Evolutionary conservation across 2,329 filamentous ascomycete species (phyloP), one percentile per base, ranked within the genome.

Genomic region (Elsinoe australis): DNA sequence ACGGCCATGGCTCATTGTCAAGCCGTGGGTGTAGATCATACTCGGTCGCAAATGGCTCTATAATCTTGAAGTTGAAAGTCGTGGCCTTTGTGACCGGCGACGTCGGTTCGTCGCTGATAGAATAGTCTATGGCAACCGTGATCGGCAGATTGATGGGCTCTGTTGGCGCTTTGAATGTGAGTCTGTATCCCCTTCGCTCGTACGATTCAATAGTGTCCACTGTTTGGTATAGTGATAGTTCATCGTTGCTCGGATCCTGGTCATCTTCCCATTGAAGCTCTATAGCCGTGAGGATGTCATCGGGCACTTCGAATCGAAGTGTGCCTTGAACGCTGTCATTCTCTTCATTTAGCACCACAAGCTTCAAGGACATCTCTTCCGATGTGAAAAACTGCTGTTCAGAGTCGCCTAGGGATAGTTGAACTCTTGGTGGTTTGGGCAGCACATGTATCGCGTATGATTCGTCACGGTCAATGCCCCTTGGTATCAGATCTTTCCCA

Each of bases 401-500:
- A 5, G 82, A 65, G 32, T 79, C 74, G 2, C 77, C 70, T 7
- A 87, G 68, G 19, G 70, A 75, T 36, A 98, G 78, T 56, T 87
- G 81, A 70, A 98, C 80, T 65, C 95, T 96, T 0, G 92, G 92
- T 21, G 90, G 92, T 55, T 94, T 85, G 1, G 92, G 90, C 47
- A 88, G 73, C 18, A 98, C 80, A 49, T 79, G 82, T 49, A 94
- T 76, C 1, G 70, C 68, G 26, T 76, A 69, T 1, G 71, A 70
- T 49, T 76, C 70, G 31, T 67, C 66, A 47, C 69, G 69, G 17
- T 70, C 66, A 18, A 73, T 59, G 34, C 61, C 60, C 55, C 65
- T 68, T 39, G 58, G 57, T 19, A 62, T 50, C 6, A 63, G 55
- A 2, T 61, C 63, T 21, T 64, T 64, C 18, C 58, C 56, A 26